phyloP scores from a whole-genome alignment of 192 early-diverging fungal genomes.

The Coemansia brasiliensis region DNA sequence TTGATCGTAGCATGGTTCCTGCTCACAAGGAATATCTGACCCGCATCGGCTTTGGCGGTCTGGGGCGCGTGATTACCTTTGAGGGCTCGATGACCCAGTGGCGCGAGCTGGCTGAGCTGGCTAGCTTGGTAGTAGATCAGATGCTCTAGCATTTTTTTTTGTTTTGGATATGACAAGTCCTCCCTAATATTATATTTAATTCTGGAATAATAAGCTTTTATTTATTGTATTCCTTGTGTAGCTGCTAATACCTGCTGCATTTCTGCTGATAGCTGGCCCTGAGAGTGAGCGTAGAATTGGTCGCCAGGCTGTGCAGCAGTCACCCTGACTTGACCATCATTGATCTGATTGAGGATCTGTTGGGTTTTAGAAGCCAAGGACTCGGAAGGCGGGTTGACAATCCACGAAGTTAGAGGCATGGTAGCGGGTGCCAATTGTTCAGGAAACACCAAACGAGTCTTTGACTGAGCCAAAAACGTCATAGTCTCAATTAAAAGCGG shows the following conservation, averaged over 20 bases:
- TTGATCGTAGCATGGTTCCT: conserved; percentile 51
- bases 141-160: conserved; percentile 27
- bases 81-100: conserved; percentile 42
- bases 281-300: conserved; percentile 37
- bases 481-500: conserved; percentile 42
- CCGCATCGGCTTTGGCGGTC: conserved; percentile 49
- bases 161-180: too few relatives aligned
- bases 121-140: conserved; percentile 58
- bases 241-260: conserved; percentile 38
- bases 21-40: conserved; percentile 47
- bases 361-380: conserved; percentile 2
- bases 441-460: conserved; percentile 33
- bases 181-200: too few relatives aligned
- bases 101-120: conserved; percentile 49
- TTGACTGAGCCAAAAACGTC: conserved; percentile 30
- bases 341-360: conserved; percentile 26
- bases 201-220: conserved; percentile 7
- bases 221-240: conserved; percentile 15
- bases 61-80: conserved; percentile 41
- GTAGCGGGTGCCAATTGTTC: conserved; percentile 28
- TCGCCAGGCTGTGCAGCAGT: conserved; percentile 29
- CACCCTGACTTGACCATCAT: conserved; percentile 12
- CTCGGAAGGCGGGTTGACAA: conserved; percentile 2
- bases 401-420: conserved; percentile 42
- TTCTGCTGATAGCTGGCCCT: conserved; percentile 18